A percentile compares a stretch with the other conserved stretches of the same genome.
phyloP scores from a whole-genome alignment of 805 yeast species.

The Candida silvicultrix region DNA sequence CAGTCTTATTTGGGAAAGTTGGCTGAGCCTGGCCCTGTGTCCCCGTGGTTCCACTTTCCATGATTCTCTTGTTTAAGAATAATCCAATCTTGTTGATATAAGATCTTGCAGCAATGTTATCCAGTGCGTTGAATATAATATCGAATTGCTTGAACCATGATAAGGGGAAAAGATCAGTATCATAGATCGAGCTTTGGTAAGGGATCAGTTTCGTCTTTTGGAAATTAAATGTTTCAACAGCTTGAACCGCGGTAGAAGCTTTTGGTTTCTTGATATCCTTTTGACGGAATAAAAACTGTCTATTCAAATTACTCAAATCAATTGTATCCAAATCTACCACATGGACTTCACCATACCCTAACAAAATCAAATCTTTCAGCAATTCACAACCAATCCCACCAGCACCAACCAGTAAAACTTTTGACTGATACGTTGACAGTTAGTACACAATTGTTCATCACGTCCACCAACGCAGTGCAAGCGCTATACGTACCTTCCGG shows the following conservation, averaged over 20 bases:
- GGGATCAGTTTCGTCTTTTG: conserved; percentile 58
- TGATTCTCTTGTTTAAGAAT: conserved; percentile 64
- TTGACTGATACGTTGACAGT: conserved; percentile 25
- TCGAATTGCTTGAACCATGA: conserved; percentile 75
- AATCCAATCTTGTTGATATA: conserved; percentile 83
- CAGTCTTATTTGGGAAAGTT: conserved; percentile 72
- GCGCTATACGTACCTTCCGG: neutral
- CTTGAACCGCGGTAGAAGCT: conserved; percentile 75
- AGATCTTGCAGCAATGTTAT: conserved; percentile 86
- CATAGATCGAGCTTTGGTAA: conserved; percentile 86
- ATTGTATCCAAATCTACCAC: conserved; percentile 94
- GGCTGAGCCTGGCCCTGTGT: conserved; percentile 93
- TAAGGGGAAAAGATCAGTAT: conserved; percentile 59
- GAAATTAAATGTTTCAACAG: conserved; percentile 70
- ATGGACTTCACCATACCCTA: conserved; percentile 83
- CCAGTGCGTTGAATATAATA: conserved; percentile 85
- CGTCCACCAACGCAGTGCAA: neutral
- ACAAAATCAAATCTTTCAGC: conserved; percentile 67
- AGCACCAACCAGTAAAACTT: conserved; percentile 83
- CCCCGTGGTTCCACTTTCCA: conserved; percentile 96
- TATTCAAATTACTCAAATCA: conserved; percentile 83
- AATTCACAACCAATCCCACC: conserved; percentile 97
- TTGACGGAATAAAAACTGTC: conserved; percentile 87
- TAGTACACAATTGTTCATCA: no score
- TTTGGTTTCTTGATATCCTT: conserved; percentile 88